Evolutionary conservation across 345 rosid genomes (phyloP), one percentile per base, ranked within the genome.

Genomic region (Schrenkiella parvula): DNA sequence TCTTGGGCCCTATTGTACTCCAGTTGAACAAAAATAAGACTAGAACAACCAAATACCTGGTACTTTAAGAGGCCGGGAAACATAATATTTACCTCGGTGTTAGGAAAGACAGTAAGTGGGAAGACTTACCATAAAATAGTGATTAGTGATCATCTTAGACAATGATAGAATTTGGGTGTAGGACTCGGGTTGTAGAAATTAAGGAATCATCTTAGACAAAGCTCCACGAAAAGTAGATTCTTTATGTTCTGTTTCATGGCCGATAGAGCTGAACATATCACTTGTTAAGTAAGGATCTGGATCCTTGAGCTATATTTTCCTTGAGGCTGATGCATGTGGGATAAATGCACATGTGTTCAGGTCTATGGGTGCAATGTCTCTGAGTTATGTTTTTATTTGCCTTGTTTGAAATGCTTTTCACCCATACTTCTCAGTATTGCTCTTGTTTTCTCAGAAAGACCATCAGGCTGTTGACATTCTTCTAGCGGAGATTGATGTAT

Each of bases 381-480:
- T 37, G 60, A 47, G 35, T 66, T 42, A 46, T 55, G 42, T 46
- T 46, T 65, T 35, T 42, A 32, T 68, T 60, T 60, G 8, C 72
- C 65, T 59, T 66, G 26, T 66, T 23, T 71, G 62, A 58, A 64
- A n/a, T 69, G 22, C 22, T 34, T 43, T 34, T 56, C 67, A 11
- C 69, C 28, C 34, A n/a, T 57, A 54, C 69, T 72, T 73, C 58
- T 42, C 14, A 75, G 22, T 38, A 28, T 38, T 32, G 47, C 38
- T 76, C 29, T 70, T 76, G 25, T 70, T 66, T 6, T 76, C 79
- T 73, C 93, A 95, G 98, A 95, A 80, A 68, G 98, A 95, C 65
- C 99, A 92, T 78, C 99, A 95, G 78, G 97, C 99, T 74, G 89
- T 95, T 51, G 98, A 95, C 83, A 92, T 95, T 79, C 97, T 95